phyloP scores from a whole-genome alignment of 768 basidiomycete species.

The Pulveroboletus sp. region DNA sequence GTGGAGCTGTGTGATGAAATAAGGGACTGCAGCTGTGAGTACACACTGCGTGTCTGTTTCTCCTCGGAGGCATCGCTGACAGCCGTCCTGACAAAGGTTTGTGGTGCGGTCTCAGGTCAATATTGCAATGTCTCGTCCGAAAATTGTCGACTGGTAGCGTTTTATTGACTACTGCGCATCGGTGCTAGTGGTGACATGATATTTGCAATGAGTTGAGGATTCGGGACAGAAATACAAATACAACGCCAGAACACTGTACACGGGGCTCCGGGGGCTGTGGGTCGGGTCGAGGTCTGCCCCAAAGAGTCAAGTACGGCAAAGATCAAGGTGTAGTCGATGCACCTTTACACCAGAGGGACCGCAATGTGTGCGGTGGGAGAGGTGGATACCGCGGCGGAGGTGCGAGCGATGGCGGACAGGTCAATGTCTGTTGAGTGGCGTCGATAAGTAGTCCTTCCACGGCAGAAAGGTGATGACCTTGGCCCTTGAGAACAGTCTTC shows the following conservation, averaged over 20 bases:
- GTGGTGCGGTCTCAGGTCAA: neutral
- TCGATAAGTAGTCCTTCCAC: neutral
- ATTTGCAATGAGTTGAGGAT: neutral
- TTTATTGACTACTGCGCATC: slow-evolving; percentile 7
- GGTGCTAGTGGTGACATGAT: neutral
- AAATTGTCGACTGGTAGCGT: neutral
- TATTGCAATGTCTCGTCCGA: neutral
- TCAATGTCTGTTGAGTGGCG: slow-evolving; percentile 38
- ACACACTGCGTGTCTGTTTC: too few species aligned
- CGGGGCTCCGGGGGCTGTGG: neutral
- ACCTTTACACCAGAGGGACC: slow-evolving; percentile 20
- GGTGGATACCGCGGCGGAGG: slow-evolving; percentile 64
- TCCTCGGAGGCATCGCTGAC: too few species aligned
- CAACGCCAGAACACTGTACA: slow-evolving; percentile 12
- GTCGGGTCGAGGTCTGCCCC: neutral
- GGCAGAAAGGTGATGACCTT: slow-evolving; percentile 33
- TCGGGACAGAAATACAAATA: slow-evolving; percentile 15
- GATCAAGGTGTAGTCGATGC: neutral
- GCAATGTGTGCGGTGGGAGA: slow-evolving; percentile 37
- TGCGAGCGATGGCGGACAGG: slow-evolving; percentile 76
- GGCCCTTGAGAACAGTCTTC: slow-evolving; percentile 65
- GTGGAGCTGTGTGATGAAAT: too few species aligned
- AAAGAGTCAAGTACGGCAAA: neutral
- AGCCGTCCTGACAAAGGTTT: neutral
- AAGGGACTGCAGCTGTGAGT: too few species aligned